Percentiles rank a stretch among this genome's conserved stretches.
Conservation (phyloP, 345 rosid species). For the Raphanus sativus region DNA sequence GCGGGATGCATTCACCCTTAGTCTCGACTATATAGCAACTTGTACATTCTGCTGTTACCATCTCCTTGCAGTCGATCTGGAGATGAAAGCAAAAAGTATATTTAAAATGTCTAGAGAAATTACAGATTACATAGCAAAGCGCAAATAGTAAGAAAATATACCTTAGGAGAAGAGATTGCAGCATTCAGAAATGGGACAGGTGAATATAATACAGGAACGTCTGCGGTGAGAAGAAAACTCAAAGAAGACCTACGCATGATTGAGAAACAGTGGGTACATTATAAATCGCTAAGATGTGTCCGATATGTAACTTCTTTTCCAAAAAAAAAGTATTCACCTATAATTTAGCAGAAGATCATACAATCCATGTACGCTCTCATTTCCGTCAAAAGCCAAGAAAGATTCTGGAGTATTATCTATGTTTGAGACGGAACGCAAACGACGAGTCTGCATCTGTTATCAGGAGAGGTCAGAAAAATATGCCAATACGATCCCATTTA, state of each 20-base stretch:
- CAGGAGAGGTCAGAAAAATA: conserved; percentile 29
- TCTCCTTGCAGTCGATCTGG: conserved; percentile 77
- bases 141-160: conserved; percentile 1
- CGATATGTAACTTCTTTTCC: background rate
- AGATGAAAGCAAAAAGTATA: conserved; percentile 27
- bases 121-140: conserved; percentile 1
- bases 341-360: conserved; percentile 87
- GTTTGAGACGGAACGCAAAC: conserved; percentile 50
- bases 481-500: conserved; percentile 3
- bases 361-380: conserved; percentile 64
- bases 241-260: conserved; percentile 60
- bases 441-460: conserved; percentile 62
- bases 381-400: conserved; percentile 70
- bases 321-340: conserved; percentile 45
- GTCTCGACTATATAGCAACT: conserved; percentile 61
- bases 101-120: conserved; percentile 11
- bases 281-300: background rate
- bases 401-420: conserved; percentile 87
- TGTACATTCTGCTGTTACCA: conserved; percentile 46
- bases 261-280: conserved; percentile 27
- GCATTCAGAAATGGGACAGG: conserved; percentile 79
- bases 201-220: conserved; percentile 80
- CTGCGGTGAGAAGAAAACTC: conserved; percentile 61
- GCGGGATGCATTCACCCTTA: conserved; percentile 63
- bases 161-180: conserved; percentile 87